These are phyloP conservation scores for Talaromyces rugulosus DNA, from an alignment of 2,329 filamentous ascomycete genomes.

Conservation along the genomic window DNA sequence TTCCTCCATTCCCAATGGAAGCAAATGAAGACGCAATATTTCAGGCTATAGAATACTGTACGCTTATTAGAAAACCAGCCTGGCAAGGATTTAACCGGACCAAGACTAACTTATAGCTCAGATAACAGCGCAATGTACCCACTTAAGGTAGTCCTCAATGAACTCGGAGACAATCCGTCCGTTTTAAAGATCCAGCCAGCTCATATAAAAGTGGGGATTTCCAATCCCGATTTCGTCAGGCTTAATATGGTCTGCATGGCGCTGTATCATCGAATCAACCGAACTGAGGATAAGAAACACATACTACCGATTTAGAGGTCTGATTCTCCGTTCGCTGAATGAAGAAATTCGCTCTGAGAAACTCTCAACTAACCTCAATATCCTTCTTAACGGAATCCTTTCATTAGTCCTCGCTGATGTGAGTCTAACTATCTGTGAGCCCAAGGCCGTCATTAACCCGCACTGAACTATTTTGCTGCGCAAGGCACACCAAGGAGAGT, in stretches of 20 bases:
- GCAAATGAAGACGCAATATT: constrained; percentile 18
- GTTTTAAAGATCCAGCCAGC: constrained; percentile 23
- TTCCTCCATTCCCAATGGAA: background rate
- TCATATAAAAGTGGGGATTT: constrained; percentile 15
- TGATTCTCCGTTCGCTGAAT: no score
- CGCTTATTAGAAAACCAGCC: constrained; percentile 13
- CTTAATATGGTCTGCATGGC: constrained; percentile 30
- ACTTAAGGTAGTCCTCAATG: constrained; percentile 18
- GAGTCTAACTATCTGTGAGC: no score
- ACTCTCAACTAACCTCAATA: no score
- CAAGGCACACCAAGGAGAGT: no score
- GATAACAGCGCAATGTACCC: constrained; percentile 30
- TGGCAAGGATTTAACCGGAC: no score
- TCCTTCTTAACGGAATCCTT: no score
- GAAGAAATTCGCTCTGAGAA: no score
- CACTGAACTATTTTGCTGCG: no score
- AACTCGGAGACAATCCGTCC: constrained; percentile 23
- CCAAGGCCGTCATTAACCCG: no score
- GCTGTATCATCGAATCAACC: constrained; percentile 18
- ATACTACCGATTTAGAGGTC: no score
- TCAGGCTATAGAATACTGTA: constrained; percentile 28
- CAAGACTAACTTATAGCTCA: constrained; percentile 9
- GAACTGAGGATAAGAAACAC: no score
- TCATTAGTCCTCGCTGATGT: no score
- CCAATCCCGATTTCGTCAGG: constrained; percentile 25